Conservation (phyloP, 306 rosid species). For the Pterocarpus santalinus region DNA sequence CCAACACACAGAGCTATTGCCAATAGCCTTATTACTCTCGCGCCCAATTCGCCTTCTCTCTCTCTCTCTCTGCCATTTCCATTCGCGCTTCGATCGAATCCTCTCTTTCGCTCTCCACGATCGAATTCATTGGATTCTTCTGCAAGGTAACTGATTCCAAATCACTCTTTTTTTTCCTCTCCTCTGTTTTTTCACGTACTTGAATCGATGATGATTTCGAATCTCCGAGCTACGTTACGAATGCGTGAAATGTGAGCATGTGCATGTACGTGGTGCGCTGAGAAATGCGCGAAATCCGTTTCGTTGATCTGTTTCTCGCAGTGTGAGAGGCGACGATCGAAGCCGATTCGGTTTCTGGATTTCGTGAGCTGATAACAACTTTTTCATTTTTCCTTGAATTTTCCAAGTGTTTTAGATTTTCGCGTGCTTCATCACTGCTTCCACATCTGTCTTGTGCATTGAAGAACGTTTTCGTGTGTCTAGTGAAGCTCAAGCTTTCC, state of each 20-base stretch:
- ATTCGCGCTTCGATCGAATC: slow-evolving; percentile 37
- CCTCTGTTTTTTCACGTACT: slow-evolving; percentile 12
- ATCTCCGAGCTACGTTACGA: slow-evolving; percentile 23
- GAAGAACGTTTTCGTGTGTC: slow-evolving; percentile 27
- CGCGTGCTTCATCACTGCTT: slow-evolving; percentile 13
- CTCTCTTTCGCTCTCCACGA: slow-evolving; percentile 33
- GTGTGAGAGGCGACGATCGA: slow-evolving; percentile 26
- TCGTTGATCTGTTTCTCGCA: slow-evolving; percentile 26
- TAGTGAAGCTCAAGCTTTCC: slow-evolving; percentile 4
- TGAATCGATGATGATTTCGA: slow-evolving; percentile 26
- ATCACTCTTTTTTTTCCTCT: not conserved
- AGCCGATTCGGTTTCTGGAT: slow-evolving; percentile 29
- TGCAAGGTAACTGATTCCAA: slow-evolving; percentile 40
- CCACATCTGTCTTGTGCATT: not conserved
- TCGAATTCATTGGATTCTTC: slow-evolving; percentile 39
- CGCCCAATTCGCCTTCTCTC: slow-evolving; percentile 69
- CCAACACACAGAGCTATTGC: not conserved
- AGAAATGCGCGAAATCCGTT: slow-evolving; percentile 23
- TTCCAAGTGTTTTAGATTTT: not conserved
- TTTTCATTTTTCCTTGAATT: not conserved
- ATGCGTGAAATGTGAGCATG: not conserved
- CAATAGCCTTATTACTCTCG: slow-evolving; percentile 47
- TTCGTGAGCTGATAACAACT: slow-evolving; percentile 18
- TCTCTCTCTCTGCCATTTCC: slow-evolving; percentile 36
- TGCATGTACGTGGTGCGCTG: slow-evolving; percentile 11